A percentile compares a stretch with the other conserved stretches of the same genome.
These are phyloP conservation scores for Vitis riparia DNA, from an alignment of 164 flowering plant genomes.

Conservation along the genomic window DNA sequence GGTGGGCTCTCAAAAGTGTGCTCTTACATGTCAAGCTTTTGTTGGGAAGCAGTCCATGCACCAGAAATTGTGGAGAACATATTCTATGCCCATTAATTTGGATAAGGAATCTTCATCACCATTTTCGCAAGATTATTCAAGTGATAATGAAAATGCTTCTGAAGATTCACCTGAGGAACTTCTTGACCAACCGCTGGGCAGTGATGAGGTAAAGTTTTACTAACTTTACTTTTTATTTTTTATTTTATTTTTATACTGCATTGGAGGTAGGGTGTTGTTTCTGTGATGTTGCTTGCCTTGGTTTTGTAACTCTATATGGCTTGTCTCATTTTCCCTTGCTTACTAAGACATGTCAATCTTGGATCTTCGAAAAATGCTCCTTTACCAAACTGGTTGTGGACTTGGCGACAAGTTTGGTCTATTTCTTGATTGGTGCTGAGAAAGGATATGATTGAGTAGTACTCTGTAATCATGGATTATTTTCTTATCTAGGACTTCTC, in stretches of 20 bases:
- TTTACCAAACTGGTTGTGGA: too few relatives aligned
- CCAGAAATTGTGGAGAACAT: constrained; percentile 17
- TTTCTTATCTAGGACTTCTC: too few relatives aligned
- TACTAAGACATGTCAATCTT: too few relatives aligned
- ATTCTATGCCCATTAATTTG: constrained; percentile 28
- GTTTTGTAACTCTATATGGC: too few relatives aligned
- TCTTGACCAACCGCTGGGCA: constrained; percentile 32
- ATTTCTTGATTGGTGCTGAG: too few relatives aligned
- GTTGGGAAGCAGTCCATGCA: constrained; percentile 7
- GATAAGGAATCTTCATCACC: constrained; percentile 35
- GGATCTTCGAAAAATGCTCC: too few relatives aligned
- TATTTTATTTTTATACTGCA: neutral
- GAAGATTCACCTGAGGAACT: constrained; percentile 25
- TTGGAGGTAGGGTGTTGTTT: neutral
- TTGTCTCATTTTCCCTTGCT: too few relatives aligned
- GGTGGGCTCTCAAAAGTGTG: constrained; percentile 14
- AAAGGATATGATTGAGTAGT: too few relatives aligned
- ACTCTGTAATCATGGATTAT: too few relatives aligned
- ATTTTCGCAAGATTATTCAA: constrained; percentile 25
- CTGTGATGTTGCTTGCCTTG: too few relatives aligned
- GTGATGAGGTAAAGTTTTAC: constrained; percentile 43
- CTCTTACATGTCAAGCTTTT: constrained; percentile 14
- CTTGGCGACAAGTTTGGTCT: too few relatives aligned
- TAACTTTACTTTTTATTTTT: neutral
- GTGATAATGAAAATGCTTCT: constrained; percentile 20